Evolutionary conservation across 75 land plant species (phyloP).

Genomic region (Chamaecyparis obtusa): DNA sequence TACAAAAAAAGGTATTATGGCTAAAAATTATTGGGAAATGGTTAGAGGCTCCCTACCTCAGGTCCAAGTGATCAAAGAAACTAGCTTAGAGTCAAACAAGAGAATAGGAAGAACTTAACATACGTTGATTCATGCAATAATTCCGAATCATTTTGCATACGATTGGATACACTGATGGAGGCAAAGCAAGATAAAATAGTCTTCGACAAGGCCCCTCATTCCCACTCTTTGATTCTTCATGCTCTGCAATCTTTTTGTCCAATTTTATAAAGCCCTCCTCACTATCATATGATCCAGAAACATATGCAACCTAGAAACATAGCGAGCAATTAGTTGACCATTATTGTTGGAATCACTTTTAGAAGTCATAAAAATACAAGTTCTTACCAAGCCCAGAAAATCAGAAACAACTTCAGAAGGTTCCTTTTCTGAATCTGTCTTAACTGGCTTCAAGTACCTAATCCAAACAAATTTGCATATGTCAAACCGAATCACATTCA

Average conservation of each 20-base stretch:
- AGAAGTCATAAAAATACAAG: not conserved
- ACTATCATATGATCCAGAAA: slow-evolving; percentile 79
- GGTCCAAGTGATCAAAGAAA: too few relatives aligned
- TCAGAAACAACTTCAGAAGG: slow-evolving; percentile 44
- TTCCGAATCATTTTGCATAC: slow-evolving; percentile 79
- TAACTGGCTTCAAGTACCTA: slow-evolving; percentile 62
- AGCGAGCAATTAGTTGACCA: slow-evolving; percentile 3
- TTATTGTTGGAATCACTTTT: not conserved
- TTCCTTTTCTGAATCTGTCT: slow-evolving; percentile 36
- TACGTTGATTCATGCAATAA: slow-evolving; percentile 80
- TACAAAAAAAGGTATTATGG: too few relatives aligned
- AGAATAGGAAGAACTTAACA: not conserved
- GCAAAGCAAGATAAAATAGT: slow-evolving; percentile 92
- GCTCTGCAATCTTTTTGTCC: slow-evolving; percentile 56
- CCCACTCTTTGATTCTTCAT: slow-evolving; percentile 55
- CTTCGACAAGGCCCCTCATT: slow-evolving; percentile 62
- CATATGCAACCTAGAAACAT: slow-evolving; percentile 69
- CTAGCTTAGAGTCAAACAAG: too few relatives aligned
- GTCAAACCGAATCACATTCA: not conserved
- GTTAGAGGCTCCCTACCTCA: too few relatives aligned
- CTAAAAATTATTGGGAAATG: too few relatives aligned
- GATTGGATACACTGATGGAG: slow-evolving; percentile 93
- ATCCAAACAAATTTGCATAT: not conserved
- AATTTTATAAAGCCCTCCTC: slow-evolving; percentile 65
- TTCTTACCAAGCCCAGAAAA: slow-evolving; percentile 72